Base-by-base conservation (phyloP, 179 eudicot genomes). In the Camellia oleifera region DNA sequence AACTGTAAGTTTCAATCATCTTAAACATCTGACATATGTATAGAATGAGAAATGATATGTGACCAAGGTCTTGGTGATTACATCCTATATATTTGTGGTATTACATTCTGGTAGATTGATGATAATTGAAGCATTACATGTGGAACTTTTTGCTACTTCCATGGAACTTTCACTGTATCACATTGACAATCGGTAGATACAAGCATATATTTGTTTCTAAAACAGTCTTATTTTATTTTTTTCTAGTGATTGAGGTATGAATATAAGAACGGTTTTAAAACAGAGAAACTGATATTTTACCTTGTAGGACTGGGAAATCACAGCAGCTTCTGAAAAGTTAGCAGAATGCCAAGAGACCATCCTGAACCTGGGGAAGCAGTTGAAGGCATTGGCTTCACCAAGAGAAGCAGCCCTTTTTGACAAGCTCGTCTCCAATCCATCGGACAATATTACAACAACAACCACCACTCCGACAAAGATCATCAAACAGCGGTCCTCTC, bases 301-400 rank as follows among this genome's bases (percentile, higher is more conserved):
- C 75, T 67, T 88, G 77, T 50, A 96, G 99, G 97, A 90, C 75
- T 77, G 82, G 84, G 98, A 94, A 83, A 86, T 94, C 18, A 76
- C 89, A 50, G 88, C 93, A 84, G 99, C 98, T 72, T 90, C 99
- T 67, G 92, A 92, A 77, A 96, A 90, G 86, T 77, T 94, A 72
- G 98, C 94, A 18, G 93, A 96, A 82, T 94, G 99, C 88, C 97
- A 94, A 88, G 98, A 96, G 79, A 92, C 93, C 69, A 94, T 95
- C 76, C 80, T 91, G 58, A 85, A 89, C 81, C 76, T 95, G 42
- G 98, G 98, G 72, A 91, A 88, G 90, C 99, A 95, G 81, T 66
- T 95, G 67, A 85, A 88, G 82, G 95, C 92, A 56, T 76, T 95
- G 81, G 89, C 95, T 72, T 80, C 92, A 32, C 87, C 95, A 4